Evolutionary conservation across 2,329 filamentous ascomycete species (phyloP).

Genomic region (Coleophoma cylindrospora): DNA sequence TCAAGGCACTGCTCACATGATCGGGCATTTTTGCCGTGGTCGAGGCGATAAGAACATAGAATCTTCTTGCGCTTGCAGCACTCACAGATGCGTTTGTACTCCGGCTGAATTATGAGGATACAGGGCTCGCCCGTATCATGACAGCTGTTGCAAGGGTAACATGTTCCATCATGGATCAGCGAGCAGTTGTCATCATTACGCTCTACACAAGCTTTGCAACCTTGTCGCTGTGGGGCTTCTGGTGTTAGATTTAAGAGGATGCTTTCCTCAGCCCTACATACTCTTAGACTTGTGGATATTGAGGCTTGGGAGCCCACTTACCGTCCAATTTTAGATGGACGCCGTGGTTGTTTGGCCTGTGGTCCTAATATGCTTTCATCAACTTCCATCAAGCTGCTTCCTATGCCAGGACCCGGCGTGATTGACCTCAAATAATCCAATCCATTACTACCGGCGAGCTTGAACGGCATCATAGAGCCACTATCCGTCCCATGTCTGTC

Average conservation of each 20-base stretch:
- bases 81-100: conserved; percentile 15
- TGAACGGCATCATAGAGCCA: no score
- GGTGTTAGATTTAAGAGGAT: conserved; percentile 11
- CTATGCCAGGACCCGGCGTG: no score
- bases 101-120: conserved; percentile 15
- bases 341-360: no score
- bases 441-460: no score
- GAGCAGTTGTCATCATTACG: conserved; percentile 17
- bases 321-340: no score
- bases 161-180: conserved; percentile 13
- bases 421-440: no score
- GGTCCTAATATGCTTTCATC: no score
- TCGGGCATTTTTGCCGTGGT: conserved; percentile 12
- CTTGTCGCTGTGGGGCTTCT: conserved; percentile 17
- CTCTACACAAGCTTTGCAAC: conserved; percentile 21
- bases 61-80: conserved; percentile 12
- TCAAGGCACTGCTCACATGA: conserved; percentile 16
- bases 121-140: conserved; percentile 14
- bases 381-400: no score
- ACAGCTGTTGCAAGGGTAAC: conserved; percentile 20
- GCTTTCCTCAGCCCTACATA: conserved; percentile 14
- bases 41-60: conserved; percentile 12
- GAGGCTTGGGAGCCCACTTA: background rate
- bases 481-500: background rate
- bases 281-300: conserved; percentile 5